Evolutionary conservation across 1,284 basidiomycete species (phyloP).

Genomic region (Golubevia sp.): DNA sequence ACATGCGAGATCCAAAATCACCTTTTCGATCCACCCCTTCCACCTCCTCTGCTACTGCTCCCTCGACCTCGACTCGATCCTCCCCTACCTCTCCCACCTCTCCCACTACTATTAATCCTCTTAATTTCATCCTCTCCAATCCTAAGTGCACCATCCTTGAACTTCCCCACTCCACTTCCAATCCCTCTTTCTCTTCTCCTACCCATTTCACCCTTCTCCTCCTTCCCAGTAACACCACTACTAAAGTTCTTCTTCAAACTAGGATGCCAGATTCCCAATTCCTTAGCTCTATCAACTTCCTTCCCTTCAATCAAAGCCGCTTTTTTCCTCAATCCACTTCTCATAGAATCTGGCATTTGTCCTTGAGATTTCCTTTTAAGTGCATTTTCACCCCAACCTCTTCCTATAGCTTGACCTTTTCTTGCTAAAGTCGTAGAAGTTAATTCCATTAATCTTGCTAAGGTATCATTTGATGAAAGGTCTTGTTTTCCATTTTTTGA

Average conservation of each 20-base stretch:
- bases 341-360: constrained; percentile 42
- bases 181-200: constrained; percentile 4
- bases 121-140: neutral
- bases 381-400: constrained; percentile 45
- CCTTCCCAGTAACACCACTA: neutral
- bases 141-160: neutral
- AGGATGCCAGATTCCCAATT: constrained; percentile 53
- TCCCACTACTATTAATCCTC: neutral
- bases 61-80: no score
- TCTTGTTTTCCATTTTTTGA: constrained; percentile 1
- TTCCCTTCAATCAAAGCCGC: constrained; percentile 43
- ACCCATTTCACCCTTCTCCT: neutral
- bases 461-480: constrained; percentile 36
- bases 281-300: constrained; percentile 46
- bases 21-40: neutral
- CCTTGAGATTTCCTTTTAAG: constrained; percentile 37
- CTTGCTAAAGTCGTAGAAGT: constrained; percentile 20
- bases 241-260: constrained; percentile 21
- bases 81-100: neutral
- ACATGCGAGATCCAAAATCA: no score
- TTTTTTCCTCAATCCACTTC: constrained; percentile 38
- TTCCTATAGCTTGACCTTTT: constrained; percentile 29
- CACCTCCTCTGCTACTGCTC: neutral
- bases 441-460: constrained; percentile 45
- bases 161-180: neutral